These are phyloP conservation scores for Heracleum sosnowskyi DNA, from an alignment of 129 eudicot genomes.

Conservation along the genomic window DNA sequence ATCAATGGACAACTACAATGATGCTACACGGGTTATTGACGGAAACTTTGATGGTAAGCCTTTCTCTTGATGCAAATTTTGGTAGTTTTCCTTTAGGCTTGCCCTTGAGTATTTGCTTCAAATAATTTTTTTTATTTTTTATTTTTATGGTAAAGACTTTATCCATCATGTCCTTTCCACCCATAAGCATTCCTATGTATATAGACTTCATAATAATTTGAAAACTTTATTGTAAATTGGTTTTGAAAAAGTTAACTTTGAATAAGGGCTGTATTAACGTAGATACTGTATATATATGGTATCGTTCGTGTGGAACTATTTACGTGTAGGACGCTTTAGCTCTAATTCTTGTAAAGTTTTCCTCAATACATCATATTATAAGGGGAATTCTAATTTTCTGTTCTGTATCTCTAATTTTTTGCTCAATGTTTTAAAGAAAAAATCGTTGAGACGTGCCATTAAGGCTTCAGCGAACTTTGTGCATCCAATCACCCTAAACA, in stretches of 20 bases:
- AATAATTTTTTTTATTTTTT: neutral
- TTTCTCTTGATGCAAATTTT: neutral
- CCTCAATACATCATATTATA: neutral
- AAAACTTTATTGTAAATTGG: neutral
- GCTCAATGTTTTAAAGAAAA: neutral
- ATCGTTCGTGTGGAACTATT: neutral
- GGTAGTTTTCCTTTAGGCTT: neutral
- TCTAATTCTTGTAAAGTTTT: neutral
- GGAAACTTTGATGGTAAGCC: conserved; percentile 84
- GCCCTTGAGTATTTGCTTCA: neutral
- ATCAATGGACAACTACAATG: conserved; percentile 94
- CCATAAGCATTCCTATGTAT: neutral
- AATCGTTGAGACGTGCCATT: neutral
- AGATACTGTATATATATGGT: neutral
- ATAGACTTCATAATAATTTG: neutral
- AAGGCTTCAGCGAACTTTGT: neutral
- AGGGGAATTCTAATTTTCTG: neutral
- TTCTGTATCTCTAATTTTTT: neutral
- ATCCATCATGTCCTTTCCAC: neutral
- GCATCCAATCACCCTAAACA: neutral
- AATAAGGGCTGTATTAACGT: neutral
- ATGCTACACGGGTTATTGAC: conserved; percentile 68
- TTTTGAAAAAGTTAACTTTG: neutral
- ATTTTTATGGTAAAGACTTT: neutral
- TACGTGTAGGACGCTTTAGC: neutral